Evolutionary conservation across 2,329 filamentous ascomycete genomes (phyloP).

Genomic region (Graphiopsis chlorocephala): DNA sequence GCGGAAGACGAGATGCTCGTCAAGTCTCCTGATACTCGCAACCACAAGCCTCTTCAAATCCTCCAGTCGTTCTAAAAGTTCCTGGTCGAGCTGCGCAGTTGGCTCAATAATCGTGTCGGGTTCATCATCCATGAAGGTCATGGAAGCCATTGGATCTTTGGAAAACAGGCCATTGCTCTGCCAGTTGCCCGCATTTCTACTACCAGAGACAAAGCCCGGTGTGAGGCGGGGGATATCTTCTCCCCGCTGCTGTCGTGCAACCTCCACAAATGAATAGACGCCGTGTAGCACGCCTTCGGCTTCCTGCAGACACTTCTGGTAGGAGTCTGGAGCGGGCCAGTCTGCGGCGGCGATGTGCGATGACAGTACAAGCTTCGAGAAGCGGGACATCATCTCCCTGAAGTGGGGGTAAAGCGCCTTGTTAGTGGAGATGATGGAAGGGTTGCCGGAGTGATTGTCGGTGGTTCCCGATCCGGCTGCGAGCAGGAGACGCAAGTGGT

Average conservation of each 20-base stretch:
- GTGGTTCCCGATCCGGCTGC: constrained; percentile 95
- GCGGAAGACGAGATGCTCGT: constrained; percentile 73
- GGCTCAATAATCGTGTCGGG: constrained; percentile 72
- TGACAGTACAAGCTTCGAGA: constrained; percentile 97
- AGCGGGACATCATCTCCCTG: constrained; percentile 98
- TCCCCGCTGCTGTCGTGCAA: constrained; percentile 87
- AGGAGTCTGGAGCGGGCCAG: constrained; percentile 90
- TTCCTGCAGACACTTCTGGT: constrained; percentile 92
- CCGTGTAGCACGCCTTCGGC: constrained; percentile 94
- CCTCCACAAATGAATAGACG: constrained; percentile 94
- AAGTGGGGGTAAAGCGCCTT: constrained; percentile 97
- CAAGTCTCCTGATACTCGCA: constrained; percentile 80
- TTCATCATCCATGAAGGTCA: constrained; percentile 81
- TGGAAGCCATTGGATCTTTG: constrained; percentile 61
- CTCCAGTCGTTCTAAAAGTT: constrained; percentile 77
- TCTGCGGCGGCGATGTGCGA: constrained; percentile 96
- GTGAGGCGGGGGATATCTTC: constrained; percentile 91
- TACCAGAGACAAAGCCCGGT: constrained; percentile 89
- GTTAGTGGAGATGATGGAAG: constrained; percentile 98
- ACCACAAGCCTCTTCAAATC: constrained; percentile 81
- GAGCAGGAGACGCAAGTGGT: constrained; percentile 88
- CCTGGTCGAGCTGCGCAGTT: constrained; percentile 69
- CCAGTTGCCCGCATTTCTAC: constrained; percentile 82
- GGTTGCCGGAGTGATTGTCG: constrained; percentile 97
- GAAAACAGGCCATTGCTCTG: constrained; percentile 63